Evolutionary conservation across 163 green algal species (phyloP).

Genomic region (Chloroidium sp.): DNA sequence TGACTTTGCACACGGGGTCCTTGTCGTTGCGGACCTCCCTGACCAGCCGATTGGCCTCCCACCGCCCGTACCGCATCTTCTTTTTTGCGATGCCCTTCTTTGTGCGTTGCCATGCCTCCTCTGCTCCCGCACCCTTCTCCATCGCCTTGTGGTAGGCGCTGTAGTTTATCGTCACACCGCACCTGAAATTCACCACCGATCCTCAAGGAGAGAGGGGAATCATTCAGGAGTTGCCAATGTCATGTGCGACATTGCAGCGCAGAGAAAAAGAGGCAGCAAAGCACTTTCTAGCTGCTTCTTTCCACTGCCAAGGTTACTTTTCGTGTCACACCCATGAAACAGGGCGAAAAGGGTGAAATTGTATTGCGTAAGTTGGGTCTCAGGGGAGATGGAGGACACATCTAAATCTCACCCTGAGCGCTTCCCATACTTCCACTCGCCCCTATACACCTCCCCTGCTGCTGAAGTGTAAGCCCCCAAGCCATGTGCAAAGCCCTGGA

Average conservation of each 20-base stretch:
- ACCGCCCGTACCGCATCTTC: neutral
- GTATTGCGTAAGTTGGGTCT: too few species aligned
- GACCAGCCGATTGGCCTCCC: conserved; percentile 44
- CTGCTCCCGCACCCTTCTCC: conserved; percentile 51
- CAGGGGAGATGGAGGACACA: neutral
- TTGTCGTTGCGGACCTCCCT: conserved; percentile 43
- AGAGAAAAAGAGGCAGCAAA: neutral
- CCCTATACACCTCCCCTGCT: conserved; percentile 66
- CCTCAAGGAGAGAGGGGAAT: too few species aligned
- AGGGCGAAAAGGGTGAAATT: too few species aligned
- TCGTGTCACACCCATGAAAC: neutral
- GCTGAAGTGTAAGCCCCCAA: conserved; percentile 65
- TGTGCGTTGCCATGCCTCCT: conserved; percentile 38
- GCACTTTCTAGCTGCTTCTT: neutral
- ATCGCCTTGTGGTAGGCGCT: conserved; percentile 59
- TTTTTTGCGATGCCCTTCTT: neutral
- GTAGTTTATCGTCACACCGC: conserved; percentile 64
- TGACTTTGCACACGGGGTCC: neutral
- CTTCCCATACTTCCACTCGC: conserved; percentile 73
- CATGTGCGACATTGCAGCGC: too few species aligned
- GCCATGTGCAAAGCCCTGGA: conserved; percentile 73
- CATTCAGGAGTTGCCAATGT: too few species aligned
- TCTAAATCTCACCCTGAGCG: conserved; percentile 54
- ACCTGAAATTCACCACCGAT: conserved; percentile 34
- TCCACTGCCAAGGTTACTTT: neutral